Conservation (phyloP, 2,329 filamentous ascomycete genomes). For the Apiospora malaysiana region DNA sequence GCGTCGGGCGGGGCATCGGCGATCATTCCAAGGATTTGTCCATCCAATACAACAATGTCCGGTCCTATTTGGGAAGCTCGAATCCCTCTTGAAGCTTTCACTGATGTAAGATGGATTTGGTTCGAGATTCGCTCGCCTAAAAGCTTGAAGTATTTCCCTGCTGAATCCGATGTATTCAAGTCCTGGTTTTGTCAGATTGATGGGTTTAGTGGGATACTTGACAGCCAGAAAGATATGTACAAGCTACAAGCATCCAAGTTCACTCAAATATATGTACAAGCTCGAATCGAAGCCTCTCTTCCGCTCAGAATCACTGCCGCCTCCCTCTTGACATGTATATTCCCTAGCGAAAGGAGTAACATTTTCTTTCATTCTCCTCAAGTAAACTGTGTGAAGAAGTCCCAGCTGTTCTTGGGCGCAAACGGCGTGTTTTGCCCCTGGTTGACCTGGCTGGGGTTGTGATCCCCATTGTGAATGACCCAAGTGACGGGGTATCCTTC, state of each 20-base stretch:
- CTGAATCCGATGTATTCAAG: background rate
- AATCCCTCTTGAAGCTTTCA: background rate
- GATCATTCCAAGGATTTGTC: background rate
- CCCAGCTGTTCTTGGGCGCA: slow-evolving; percentile 31
- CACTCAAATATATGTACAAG: background rate
- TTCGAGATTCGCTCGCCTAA: background rate
- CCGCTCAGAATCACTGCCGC: no score
- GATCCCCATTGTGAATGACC: slow-evolving; percentile 32
- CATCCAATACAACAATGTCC: background rate
- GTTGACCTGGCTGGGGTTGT: slow-evolving; percentile 31
- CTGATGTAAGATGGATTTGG: background rate
- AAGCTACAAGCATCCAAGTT: background rate
- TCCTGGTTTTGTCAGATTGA: background rate
- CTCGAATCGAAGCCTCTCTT: background rate
- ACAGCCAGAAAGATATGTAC: background rate
- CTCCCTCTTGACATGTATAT: no score
- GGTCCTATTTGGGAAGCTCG: background rate
- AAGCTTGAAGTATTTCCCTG: background rate
- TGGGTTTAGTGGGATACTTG: background rate
- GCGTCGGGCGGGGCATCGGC: background rate
- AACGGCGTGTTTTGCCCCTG: slow-evolving; percentile 25
- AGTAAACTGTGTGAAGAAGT: slow-evolving; percentile 30
- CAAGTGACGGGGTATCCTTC: slow-evolving; percentile 30
- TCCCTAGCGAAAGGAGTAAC: background rate
- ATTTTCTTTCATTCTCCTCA: background rate